A percentile compares a stretch with the other conserved stretches of the same genome.
Conservation (phyloP, 257 asterid genomes). For the Solanum bulbocastanum region DNA sequence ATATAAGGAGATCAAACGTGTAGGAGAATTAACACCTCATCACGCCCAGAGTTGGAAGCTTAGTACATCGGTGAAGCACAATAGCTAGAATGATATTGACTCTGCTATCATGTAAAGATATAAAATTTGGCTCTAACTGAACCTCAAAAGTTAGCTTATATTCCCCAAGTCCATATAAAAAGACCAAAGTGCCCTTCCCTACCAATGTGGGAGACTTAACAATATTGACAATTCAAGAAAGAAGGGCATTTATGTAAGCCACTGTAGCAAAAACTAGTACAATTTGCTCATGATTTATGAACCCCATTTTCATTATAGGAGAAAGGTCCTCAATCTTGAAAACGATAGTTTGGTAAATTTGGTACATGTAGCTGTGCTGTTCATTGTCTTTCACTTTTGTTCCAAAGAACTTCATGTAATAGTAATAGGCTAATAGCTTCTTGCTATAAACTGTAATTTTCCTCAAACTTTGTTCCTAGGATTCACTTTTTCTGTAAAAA, state of each 20-base stretch:
- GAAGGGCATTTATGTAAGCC: background rate
- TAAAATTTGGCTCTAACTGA: background rate
- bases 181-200: background rate
- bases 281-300: background rate
- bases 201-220: background rate
- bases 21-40: background rate
- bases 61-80: background rate
- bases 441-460: background rate
- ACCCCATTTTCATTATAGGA: conserved; percentile 9
- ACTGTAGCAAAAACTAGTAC: background rate
- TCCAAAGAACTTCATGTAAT: conserved; percentile 29
- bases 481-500: background rate
- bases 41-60: background rate
- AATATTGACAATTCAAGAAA: background rate
- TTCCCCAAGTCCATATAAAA: background rate
- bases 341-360: conserved; percentile 56
- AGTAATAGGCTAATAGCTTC: background rate
- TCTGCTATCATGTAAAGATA: background rate
- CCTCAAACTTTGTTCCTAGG: conserved; percentile 9
- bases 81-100: background rate
- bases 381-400: conserved; percentile 55
- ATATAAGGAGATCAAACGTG: background rate
- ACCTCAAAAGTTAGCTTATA: background rate
- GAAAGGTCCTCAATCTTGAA: conserved; percentile 11
- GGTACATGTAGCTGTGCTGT: conserved; percentile 31